Evolutionary conservation across 305 asterid species (phyloP).

Genomic region (Fraxinus sp.): DNA sequence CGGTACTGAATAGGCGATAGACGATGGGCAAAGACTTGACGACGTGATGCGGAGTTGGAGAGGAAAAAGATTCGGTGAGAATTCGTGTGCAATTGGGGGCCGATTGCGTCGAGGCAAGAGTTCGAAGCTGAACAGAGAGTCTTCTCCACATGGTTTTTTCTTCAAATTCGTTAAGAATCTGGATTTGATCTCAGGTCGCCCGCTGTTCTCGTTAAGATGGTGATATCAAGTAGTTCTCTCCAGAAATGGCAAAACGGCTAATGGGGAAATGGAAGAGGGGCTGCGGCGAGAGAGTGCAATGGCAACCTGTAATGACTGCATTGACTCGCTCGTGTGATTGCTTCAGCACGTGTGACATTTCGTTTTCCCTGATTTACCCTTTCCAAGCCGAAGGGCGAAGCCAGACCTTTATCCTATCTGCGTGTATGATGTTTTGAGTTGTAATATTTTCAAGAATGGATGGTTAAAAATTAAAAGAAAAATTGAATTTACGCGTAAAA

Average conservation of each 20-base stretch:
- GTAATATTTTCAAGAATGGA: too few species aligned
- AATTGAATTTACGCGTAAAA: too few species aligned
- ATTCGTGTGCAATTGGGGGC: constrained; percentile 16
- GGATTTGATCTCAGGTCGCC: constrained; percentile 39
- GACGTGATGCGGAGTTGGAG: constrained; percentile 28
- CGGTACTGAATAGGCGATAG: constrained; percentile 33
- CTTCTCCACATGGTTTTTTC: constrained; percentile 40
- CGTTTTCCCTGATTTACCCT: background rate
- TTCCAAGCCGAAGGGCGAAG: background rate
- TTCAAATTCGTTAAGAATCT: constrained; percentile 3
- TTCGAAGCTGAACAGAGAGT: constrained; percentile 33
- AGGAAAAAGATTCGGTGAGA: background rate
- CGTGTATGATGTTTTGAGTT: too few species aligned
- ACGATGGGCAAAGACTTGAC: constrained; percentile 25
- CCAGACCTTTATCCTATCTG: too few species aligned
- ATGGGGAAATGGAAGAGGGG: background rate
- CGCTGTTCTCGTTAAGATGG: background rate
- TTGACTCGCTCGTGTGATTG: constrained; percentile 13
- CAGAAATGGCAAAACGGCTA: background rate
- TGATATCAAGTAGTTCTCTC: background rate
- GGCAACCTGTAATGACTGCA: background rate
- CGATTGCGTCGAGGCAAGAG: constrained; percentile 30
- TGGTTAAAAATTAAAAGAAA: too few species aligned
- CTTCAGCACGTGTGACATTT: constrained; percentile 1
- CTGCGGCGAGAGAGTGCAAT: background rate